These are phyloP conservation scores for Corymbia maculata DNA, from an alignment of 345 rosid species.

Conservation along the genomic window DNA sequence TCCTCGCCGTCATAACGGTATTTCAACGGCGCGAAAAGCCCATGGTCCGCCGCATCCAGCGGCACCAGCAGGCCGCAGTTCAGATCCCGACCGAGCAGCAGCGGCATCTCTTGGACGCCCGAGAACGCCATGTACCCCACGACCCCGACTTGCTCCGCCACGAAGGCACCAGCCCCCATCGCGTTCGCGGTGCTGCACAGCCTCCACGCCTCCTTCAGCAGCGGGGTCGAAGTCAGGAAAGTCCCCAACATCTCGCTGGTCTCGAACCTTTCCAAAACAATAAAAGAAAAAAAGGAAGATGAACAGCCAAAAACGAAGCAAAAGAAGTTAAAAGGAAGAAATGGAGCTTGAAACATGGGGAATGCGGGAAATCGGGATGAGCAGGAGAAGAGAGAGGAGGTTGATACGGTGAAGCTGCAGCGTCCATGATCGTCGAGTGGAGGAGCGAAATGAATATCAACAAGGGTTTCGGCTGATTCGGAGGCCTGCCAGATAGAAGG, in stretches of 20 bases:
- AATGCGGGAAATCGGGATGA: too few species aligned
- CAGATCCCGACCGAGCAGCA: not conserved
- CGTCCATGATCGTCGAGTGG: not conserved
- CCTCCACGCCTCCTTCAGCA: conserved; percentile 52
- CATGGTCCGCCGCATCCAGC: not conserved
- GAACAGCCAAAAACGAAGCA: not conserved
- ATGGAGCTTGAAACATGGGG: not conserved
- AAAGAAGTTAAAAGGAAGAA: not conserved
- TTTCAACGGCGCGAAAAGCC: conserved; percentile 17
- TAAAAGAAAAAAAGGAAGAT: not conserved
- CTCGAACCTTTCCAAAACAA: conserved; percentile 48
- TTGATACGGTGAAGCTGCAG: not conserved
- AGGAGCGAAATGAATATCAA: too few species aligned
- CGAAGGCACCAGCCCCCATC: not conserved
- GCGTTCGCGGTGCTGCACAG: conserved; percentile 32
- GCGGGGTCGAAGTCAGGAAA: conserved; percentile 45
- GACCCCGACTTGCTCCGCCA: conserved; percentile 14
- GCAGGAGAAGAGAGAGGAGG: not conserved
- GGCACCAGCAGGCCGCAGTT: not conserved
- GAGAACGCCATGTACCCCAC: conserved; percentile 46
- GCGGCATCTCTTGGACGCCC: conserved; percentile 7
- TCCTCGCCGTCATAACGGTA: conserved; percentile 19
- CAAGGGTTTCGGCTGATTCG: too few species aligned
- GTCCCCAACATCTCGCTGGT: conserved; percentile 65
- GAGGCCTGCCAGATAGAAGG: too few species aligned